These are phyloP conservation scores for Trichocladium antarcticum DNA, from an alignment of 495 filamentous ascomycete species.

Conservation along the genomic window DNA sequence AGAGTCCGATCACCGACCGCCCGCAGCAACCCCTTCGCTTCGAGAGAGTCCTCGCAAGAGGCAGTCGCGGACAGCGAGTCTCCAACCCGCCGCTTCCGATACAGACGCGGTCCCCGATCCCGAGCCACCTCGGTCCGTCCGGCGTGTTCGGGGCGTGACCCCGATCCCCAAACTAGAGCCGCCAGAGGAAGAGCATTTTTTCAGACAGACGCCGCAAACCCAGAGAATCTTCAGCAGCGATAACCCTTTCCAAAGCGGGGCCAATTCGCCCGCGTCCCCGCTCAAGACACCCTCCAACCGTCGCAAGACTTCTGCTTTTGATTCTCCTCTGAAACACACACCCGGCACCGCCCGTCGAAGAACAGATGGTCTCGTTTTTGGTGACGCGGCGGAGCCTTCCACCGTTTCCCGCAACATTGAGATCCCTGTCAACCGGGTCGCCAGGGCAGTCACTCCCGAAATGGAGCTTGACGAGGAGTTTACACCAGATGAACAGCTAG, in stretches of 20 bases:
- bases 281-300: slow-evolving; percentile 34
- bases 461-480: slow-evolving; percentile 77
- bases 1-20: slow-evolving; percentile 32
- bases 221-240: slow-evolving; percentile 68
- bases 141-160: slow-evolving; percentile 25
- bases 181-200: slow-evolving; percentile 31
- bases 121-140: slow-evolving; percentile 20
- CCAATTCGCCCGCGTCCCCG: slow-evolving; percentile 28
- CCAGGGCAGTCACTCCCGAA: slow-evolving; percentile 17
- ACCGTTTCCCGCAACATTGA: slow-evolving; percentile 38
- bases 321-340: slow-evolving; percentile 17
- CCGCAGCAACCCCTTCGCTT: slow-evolving; percentile 23
- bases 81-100: slow-evolving; percentile 37
- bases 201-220: slow-evolving; percentile 34
- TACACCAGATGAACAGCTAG: slow-evolving; percentile 77
- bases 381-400: slow-evolving; percentile 14
- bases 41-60: slow-evolving; percentile 42
- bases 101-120: slow-evolving; percentile 40
- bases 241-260: slow-evolving; percentile 90
- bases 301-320: slow-evolving; percentile 27
- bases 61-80: slow-evolving; percentile 38
- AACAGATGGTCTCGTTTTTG: slow-evolving; percentile 25
- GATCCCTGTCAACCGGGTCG: slow-evolving; percentile 29
- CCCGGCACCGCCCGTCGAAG: slow-evolving; percentile 25
- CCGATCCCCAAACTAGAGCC: slow-evolving; percentile 38